A percentile compares a stretch with the other conserved stretches of the same genome.
Evolutionary conservation across 331 rosid species (phyloP).

Genomic region (Quercus tomentella): DNA sequence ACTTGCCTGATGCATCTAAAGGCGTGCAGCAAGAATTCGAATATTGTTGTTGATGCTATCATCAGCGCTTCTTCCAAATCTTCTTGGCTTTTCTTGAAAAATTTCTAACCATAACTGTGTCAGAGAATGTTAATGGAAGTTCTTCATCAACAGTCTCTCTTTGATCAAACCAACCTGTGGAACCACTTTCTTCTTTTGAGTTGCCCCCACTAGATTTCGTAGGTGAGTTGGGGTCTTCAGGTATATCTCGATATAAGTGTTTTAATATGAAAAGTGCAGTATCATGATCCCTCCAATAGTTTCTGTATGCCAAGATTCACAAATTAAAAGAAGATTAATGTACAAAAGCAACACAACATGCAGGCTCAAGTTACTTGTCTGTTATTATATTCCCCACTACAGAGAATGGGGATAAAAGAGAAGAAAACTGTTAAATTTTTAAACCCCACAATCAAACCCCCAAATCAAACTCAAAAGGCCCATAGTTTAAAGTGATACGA

Average conservation of each 20-base stretch:
- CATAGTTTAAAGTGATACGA: too few species aligned
- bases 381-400: background rate
- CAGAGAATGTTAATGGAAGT: conserved; percentile 77
- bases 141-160: conserved; percentile 61
- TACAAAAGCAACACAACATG: background rate
- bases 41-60: background rate
- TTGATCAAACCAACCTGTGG: conserved; percentile 42
- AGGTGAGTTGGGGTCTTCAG: conserved; percentile 34
- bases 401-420: background rate
- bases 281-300: conserved; percentile 94
- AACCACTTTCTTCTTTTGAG: conserved; percentile 25
- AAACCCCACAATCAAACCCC: background rate
- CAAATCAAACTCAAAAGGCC: too few species aligned
- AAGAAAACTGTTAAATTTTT: background rate
- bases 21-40: background rate
- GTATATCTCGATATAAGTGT: conserved; percentile 70
- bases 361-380: background rate
- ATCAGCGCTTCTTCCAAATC: conserved; percentile 16
- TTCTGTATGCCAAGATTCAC: conserved; percentile 43
- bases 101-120: conserved; percentile 36
- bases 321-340: background rate
- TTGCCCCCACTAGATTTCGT: conserved; percentile 15
- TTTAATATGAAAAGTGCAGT: conserved; percentile 84
- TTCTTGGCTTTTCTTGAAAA: conserved; percentile 57
- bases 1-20: background rate